Conservation (phyloP, 345 rosid species). For the Corchorus olitorius region DNA sequence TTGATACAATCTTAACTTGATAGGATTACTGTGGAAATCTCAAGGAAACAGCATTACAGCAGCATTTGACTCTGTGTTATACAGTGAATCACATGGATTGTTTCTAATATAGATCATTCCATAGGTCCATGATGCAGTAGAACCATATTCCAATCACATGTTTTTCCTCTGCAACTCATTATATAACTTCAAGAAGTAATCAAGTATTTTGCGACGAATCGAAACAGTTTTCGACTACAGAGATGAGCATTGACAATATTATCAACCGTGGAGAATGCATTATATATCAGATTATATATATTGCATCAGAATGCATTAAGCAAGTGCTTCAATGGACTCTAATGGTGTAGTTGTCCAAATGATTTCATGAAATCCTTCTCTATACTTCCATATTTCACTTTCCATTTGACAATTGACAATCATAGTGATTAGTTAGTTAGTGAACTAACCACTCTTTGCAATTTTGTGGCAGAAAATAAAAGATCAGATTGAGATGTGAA, state of each 20-base stretch:
- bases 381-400: background rate
- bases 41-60: background rate
- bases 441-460: background rate
- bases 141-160: constrained; percentile 4
- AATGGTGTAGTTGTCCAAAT: background rate
- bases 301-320: constrained; percentile 8
- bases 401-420: background rate
- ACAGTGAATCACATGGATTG: background rate
- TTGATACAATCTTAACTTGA: background rate
- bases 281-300: no score
- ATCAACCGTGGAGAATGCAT: background rate
- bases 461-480: background rate
- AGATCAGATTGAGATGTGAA: background rate
- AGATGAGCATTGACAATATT: background rate
- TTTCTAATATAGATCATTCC: background rate
- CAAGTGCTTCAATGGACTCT: background rate
- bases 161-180: background rate
- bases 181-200: background rate
- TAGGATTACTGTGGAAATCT: background rate
- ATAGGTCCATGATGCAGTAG: background rate
- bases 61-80: background rate
- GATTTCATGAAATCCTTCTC: background rate
- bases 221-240: constrained; percentile 5
- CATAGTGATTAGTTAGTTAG: background rate
- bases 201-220: background rate